Evolutionary conservation across 257 asterid genomes (phyloP).

Genomic region (Lithospermum erythrorhizon): DNA sequence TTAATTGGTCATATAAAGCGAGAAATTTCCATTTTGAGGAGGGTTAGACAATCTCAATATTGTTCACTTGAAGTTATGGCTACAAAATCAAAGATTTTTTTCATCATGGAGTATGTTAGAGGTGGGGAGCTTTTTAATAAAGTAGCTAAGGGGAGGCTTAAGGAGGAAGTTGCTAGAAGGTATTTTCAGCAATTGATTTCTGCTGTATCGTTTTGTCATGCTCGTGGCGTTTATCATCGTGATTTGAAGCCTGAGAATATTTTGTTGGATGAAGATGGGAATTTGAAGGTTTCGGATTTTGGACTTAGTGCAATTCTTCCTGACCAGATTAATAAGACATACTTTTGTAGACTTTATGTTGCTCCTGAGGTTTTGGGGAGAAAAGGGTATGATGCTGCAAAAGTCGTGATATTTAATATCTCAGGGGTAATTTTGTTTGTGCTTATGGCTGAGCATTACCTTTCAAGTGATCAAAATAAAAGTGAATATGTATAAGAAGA

Average conservation of each 20-base stretch:
- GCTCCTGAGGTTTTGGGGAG: constrained; percentile 65
- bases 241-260: constrained; percentile 74
- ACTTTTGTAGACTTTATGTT: constrained; percentile 86
- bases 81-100: constrained; percentile 62
- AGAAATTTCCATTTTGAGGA: constrained; percentile 56
- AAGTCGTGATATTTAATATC: constrained; percentile 75
- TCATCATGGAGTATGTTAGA: constrained; percentile 66
- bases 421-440: constrained; percentile 72
- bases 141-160: constrained; percentile 55
- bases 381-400: constrained; percentile 64
- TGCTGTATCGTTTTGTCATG: constrained; percentile 60
- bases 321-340: constrained; percentile 55
- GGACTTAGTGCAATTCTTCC: constrained; percentile 56
- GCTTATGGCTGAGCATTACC: constrained; percentile 61
- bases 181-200: constrained; percentile 61
- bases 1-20: constrained; percentile 60
- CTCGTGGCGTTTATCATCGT: constrained; percentile 67
- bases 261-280: constrained; percentile 55
- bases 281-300: constrained; percentile 65
- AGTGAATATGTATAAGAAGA: constrained; percentile 62
- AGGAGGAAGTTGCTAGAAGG: constrained; percentile 47
- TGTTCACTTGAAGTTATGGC: constrained; percentile 70
- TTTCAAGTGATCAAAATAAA: constrained; percentile 43
- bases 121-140: constrained; percentile 81
- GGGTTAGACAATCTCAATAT: constrained; percentile 52